Evolutionary conservation across 2,329 filamentous ascomycete species (phyloP).

Genomic region (Colletotrichum tropicicola): DNA sequence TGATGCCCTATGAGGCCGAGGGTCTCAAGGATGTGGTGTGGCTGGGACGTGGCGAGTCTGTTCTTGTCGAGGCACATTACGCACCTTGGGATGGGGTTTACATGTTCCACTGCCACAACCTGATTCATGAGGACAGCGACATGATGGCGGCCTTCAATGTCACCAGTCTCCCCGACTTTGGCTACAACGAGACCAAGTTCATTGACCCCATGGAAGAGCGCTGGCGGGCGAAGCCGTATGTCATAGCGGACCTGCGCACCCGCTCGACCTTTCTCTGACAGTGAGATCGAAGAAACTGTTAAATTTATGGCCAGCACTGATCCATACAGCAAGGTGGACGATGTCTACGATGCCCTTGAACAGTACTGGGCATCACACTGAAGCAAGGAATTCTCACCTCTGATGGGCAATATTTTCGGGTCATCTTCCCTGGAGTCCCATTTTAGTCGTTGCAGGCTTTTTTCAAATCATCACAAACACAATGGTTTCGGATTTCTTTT

Average conservation of each 20-base stretch:
- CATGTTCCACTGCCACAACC: slow-evolving; percentile 41
- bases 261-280: slow-evolving; percentile 6
- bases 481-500: too few relatives aligned
- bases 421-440: too few relatives aligned
- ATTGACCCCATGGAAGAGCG: slow-evolving; percentile 20
- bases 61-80: slow-evolving; percentile 40
- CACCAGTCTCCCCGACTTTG: slow-evolving; percentile 44
- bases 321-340: slow-evolving; percentile 4
- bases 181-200: slow-evolving; percentile 18
- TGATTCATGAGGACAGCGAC: slow-evolving; percentile 54
- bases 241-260: slow-evolving; percentile 13
- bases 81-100: background rate
- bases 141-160: slow-evolving; percentile 59
- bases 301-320: slow-evolving; percentile 6
- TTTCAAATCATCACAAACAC: too few relatives aligned
- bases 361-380: slow-evolving; percentile 7
- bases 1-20: slow-evolving; percentile 61
- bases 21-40: slow-evolving; percentile 68
- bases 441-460: too few relatives aligned
- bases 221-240: slow-evolving; percentile 3
- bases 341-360: background rate
- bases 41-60: slow-evolving; percentile 58
- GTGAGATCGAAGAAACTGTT: background rate
- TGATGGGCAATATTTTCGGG: too few relatives aligned
- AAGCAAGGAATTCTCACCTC: too few relatives aligned